Evolutionary conservation across 257 asterid genomes (phyloP).

Genomic region (Cruciata laevipes): DNA sequence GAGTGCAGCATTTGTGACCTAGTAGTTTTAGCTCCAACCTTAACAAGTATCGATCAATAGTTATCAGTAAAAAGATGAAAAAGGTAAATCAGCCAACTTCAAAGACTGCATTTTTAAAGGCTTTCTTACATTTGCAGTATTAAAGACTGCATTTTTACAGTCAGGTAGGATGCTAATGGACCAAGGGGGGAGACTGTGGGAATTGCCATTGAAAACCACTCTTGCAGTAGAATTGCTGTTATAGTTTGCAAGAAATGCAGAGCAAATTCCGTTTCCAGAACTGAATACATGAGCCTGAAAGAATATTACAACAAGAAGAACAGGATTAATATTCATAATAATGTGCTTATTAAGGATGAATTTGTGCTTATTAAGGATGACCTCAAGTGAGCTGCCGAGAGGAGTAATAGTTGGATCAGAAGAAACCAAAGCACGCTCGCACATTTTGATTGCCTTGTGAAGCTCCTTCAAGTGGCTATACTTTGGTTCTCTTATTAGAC

Average conservation of each 20-base stretch:
- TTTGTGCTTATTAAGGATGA: conserved; percentile 9
- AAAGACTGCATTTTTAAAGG: not conserved
- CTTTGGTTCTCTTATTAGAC: conserved; percentile 56
- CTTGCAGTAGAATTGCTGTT: conserved; percentile 34
- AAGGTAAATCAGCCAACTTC: not conserved
- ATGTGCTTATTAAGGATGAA: not conserved
- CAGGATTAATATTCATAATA: not conserved
- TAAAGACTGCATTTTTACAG: conserved; percentile 51
- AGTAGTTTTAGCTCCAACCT: conserved; percentile 48
- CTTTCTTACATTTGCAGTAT: conserved; percentile 48
- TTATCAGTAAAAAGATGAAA: conserved; percentile 1
- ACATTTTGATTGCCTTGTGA: conserved; percentile 55
- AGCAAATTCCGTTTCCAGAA: conserved; percentile 38
- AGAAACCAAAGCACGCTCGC: conserved; percentile 45
- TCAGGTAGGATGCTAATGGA: conserved; percentile 71
- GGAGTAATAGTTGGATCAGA: conserved; percentile 40
- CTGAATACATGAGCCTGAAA: conserved; percentile 49
- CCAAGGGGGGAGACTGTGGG: conserved; percentile 66
- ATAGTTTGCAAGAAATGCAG: conserved; percentile 58
- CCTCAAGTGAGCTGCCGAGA: conserved; percentile 51
- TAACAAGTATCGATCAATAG: conserved; percentile 4
- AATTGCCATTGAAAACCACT: conserved; percentile 36
- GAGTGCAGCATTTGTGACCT: conserved; percentile 32
- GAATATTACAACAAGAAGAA: not conserved
- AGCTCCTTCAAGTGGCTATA: conserved; percentile 62